These are phyloP conservation scores for Mortierella sp. DNA, from an alignment of 371 early-diverging fungal genomes.

Conservation along the genomic window DNA sequence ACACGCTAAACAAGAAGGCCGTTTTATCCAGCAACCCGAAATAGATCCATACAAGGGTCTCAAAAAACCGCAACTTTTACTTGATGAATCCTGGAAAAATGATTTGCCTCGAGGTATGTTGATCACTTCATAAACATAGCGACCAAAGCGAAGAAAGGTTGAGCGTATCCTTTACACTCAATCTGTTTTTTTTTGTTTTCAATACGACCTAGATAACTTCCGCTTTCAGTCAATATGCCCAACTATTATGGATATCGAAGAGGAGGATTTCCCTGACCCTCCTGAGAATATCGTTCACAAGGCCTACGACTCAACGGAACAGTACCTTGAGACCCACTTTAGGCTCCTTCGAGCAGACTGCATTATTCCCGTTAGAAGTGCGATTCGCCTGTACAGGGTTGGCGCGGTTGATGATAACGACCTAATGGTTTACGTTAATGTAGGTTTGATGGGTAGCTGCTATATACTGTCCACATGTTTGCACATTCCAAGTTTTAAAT, in stretches of 20 bases:
- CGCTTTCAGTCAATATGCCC: conserved; percentile 31
- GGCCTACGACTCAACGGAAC: conserved; percentile 64
- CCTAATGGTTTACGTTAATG: conserved; percentile 34
- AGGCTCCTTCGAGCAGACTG: conserved; percentile 75
- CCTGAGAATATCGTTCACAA: conserved; percentile 65
- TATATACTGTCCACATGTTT: neutral
- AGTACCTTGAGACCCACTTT: conserved; percentile 75
- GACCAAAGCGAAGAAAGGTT: neutral
- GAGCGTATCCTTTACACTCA: neutral
- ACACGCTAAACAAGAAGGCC: neutral
- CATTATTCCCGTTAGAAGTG: conserved; percentile 66
- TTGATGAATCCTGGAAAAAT: conserved; percentile 35
- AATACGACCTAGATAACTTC: conserved; percentile 26
- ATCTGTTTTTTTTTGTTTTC: no score
- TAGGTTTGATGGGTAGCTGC: conserved; percentile 36
- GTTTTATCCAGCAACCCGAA: neutral
- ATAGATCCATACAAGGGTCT: conserved; percentile 7
- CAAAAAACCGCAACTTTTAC: conserved; percentile 13
- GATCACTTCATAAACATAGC: neutral
- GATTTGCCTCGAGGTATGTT: conserved; percentile 17
- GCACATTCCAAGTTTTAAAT: neutral
- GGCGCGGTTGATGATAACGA: conserved; percentile 40
- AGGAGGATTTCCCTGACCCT: conserved; percentile 51
- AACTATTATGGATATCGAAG: conserved; percentile 26
- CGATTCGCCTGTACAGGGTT: conserved; percentile 60